Conservation (phyloP, 192 early-diverging fungal genomes). For the Umbelopsis sp. region DNA sequence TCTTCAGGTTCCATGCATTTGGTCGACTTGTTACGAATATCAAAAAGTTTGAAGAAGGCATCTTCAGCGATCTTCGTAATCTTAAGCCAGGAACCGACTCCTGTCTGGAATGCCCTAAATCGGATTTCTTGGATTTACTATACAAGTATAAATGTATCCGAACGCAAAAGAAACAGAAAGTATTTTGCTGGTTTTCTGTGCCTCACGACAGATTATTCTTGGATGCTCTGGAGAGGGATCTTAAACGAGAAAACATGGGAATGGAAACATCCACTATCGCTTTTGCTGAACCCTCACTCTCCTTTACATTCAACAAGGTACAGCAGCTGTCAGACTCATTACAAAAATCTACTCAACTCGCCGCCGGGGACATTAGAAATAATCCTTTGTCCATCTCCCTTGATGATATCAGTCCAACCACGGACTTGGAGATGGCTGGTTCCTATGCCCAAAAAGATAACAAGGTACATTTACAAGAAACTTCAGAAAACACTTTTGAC, state of each 20-base stretch:
- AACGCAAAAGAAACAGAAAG: slow-evolving; percentile 90
- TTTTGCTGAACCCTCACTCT: slow-evolving; percentile 17
- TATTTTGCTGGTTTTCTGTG: slow-evolving; percentile 83
- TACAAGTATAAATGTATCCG: slow-evolving; percentile 81
- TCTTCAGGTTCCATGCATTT: slow-evolving; percentile 90
- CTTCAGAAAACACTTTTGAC: neutral
- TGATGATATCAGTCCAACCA: neutral
- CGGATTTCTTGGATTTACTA: slow-evolving; percentile 79
- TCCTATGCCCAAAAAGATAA: neutral
- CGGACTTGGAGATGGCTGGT: neutral
- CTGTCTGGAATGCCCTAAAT: slow-evolving; percentile 70
- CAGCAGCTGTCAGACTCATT: slow-evolving; percentile 35
- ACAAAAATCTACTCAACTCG: slow-evolving; percentile 28
- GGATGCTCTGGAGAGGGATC: slow-evolving; percentile 80
- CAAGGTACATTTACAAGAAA: neutral
- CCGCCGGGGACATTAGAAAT: slow-evolving; percentile 10
- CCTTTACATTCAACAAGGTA: slow-evolving; percentile 20
- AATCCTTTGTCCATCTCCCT: slow-evolving; percentile 7
- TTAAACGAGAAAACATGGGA: slow-evolving; percentile 76
- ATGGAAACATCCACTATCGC: slow-evolving; percentile 65
- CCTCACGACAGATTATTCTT: slow-evolving; percentile 75
- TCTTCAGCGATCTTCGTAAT: slow-evolving; percentile 94
- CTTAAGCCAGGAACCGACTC: slow-evolving; percentile 81
- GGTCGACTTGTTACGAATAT: slow-evolving; percentile 82
- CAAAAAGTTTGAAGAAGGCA: slow-evolving; percentile 98